Evolutionary conservation across 768 basidiomycete genomes (phyloP).

Genomic region (Mycena galopus): DNA sequence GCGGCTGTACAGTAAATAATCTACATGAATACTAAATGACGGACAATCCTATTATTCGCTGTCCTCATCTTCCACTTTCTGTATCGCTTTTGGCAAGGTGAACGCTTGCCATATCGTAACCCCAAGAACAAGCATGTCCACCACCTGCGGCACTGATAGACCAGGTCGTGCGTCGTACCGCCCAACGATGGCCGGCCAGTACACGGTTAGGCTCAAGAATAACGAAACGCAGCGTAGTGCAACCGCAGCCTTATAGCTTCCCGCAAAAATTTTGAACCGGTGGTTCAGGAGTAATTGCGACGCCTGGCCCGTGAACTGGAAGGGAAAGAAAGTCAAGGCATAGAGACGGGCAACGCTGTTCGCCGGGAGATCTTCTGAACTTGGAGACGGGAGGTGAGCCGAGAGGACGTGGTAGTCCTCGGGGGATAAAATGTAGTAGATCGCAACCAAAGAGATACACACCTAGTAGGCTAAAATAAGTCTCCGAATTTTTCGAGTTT

Average conservation of each 20-base stretch:
- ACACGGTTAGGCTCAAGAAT: constrained; percentile 11
- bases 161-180: constrained; percentile 33
- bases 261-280: constrained; percentile 28
- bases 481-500: not conserved
- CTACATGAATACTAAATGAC: not conserved
- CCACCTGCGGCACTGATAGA: constrained; percentile 8
- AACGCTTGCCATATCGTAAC: constrained; percentile 28
- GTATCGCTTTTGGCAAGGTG: constrained; percentile 27
- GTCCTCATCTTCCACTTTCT: constrained; percentile 32
- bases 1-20: not conserved
- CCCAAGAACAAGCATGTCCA: constrained; percentile 6
- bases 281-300: constrained; percentile 33
- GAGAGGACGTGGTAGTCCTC: constrained; percentile 28
- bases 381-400: not conserved
- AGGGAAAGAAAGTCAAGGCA: constrained; percentile 18
- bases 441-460: constrained; percentile 14
- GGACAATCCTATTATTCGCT: constrained; percentile 9
- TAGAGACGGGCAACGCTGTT: constrained; percentile 12
- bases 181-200: constrained; percentile 24
- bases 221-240: not conserved
- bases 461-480: constrained; percentile 15
- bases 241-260: constrained; percentile 28
- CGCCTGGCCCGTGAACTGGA: constrained; percentile 26
- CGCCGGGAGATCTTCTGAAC: constrained; percentile 12
- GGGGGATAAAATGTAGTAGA: constrained; percentile 32